Conservation (phyloP, 768 basidiomycete species). For the Boletus reticuloceps region DNA sequence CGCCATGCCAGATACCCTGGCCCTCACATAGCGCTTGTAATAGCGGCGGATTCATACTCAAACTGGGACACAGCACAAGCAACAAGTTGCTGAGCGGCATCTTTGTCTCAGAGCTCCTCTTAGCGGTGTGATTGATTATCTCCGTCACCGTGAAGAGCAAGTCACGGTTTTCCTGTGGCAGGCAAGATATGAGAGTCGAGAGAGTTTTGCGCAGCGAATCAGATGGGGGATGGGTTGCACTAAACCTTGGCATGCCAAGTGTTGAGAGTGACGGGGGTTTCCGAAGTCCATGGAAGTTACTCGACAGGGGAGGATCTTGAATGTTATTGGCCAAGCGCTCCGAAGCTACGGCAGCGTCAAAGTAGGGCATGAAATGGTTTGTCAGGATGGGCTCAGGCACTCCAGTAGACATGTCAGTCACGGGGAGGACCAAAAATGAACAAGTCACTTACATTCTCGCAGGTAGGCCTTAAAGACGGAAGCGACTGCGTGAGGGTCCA, state of each 20-base stretch:
- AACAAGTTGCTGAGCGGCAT: constrained; percentile 92
- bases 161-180: constrained; percentile 82
- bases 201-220: constrained; percentile 55
- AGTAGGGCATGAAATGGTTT: constrained; percentile 61
- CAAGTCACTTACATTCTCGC: constrained; percentile 73
- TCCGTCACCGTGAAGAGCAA: constrained; percentile 80
- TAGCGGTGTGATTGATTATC: constrained; percentile 74
- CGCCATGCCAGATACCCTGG: constrained; percentile 58
- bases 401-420: constrained; percentile 31
- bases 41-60: constrained; percentile 74
- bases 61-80: constrained; percentile 83
- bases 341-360: constrained; percentile 71
- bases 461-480: constrained; percentile 91
- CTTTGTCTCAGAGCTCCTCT: constrained; percentile 69
- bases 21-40: constrained; percentile 73
- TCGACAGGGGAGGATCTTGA: constrained; percentile 33
- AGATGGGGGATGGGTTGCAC: constrained; percentile 60
- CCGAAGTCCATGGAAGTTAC: constrained; percentile 44
- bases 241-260: constrained; percentile 68
- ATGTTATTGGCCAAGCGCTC: constrained; percentile 40
- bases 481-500: constrained; percentile 94
- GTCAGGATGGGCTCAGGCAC: constrained; percentile 90
- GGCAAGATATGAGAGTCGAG: constrained; percentile 56
- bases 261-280: constrained; percentile 82
- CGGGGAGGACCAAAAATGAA: not conserved